phyloP scores from a whole-genome alignment of 257 asterid species.

The Prunella vulgaris region DNA sequence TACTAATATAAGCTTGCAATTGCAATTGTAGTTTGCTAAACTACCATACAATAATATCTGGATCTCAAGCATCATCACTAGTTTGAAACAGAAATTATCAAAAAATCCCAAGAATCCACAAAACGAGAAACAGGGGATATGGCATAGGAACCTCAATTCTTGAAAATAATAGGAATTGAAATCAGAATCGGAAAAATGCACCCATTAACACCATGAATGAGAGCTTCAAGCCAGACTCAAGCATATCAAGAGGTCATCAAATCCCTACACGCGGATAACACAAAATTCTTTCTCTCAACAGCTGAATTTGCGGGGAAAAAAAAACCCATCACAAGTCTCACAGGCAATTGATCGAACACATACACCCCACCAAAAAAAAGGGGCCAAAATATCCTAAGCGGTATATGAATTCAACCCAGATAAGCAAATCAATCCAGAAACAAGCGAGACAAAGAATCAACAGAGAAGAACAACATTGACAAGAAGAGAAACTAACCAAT shows the following conservation, averaged over 20 bases:
- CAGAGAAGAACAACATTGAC: neutral
- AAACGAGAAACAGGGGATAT: neutral
- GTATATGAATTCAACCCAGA: neutral
- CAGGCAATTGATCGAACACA: conserved; percentile 14
- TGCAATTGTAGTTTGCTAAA: neutral
- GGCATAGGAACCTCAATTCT: too few relatives aligned
- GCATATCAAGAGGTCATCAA: neutral
- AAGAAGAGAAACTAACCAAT: conserved; percentile 15
- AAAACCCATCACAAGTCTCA: neutral
- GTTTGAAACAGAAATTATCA: neutral
- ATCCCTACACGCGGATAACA: neutral
- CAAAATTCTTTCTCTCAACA: neutral
- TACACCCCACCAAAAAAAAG: neutral
- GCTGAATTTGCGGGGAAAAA: neutral
- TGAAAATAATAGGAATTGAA: too few relatives aligned
- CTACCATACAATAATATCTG: neutral
- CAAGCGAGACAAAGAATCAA: neutral
- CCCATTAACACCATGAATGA: neutral
- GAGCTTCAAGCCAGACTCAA: neutral
- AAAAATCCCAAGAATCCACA: neutral
- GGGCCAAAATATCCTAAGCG: neutral
- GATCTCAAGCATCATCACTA: neutral
- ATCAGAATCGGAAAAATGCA: neutral
- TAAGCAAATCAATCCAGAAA: neutral
- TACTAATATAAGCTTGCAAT: neutral